phyloP scores from a whole-genome alignment of 2,329 filamentous ascomycete species.

The Aspergillus ruber region DNA sequence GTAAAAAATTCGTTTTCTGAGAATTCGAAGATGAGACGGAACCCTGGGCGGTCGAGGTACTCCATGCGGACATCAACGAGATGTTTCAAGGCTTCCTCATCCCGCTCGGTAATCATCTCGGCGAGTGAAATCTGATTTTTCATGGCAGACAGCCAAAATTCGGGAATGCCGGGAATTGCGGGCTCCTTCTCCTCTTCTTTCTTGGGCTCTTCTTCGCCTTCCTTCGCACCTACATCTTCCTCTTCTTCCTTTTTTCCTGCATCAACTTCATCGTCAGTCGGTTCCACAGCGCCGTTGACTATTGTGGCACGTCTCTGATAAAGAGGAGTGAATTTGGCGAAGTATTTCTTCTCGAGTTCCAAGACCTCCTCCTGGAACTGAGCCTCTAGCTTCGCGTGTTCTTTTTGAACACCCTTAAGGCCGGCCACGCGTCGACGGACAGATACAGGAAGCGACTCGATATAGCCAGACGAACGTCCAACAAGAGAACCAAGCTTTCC shows the following conservation, averaged over 20 bases:
- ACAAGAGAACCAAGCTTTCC: slow-evolving; percentile 89
- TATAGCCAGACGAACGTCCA: slow-evolving; percentile 92
- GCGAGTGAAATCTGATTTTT: slow-evolving; percentile 97
- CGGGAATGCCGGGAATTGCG: slow-evolving; percentile 73
- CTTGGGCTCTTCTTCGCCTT: slow-evolving; percentile 49
- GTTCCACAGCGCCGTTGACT: slow-evolving; percentile 79
- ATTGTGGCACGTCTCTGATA: slow-evolving; percentile 94
- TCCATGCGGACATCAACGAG: slow-evolving; percentile 96
- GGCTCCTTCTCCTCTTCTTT: slow-evolving; percentile 43
- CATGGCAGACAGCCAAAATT: slow-evolving; percentile 99
- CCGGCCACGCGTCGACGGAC: slow-evolving; percentile 92
- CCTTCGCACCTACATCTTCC: slow-evolving; percentile 55
- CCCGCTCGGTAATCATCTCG: slow-evolving; percentile 97
- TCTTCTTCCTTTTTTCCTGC: slow-evolving; percentile 77
- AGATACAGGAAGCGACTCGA: slow-evolving; percentile 84
- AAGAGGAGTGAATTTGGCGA: slow-evolving; percentile 94
- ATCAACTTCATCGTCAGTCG: slow-evolving; percentile 78
- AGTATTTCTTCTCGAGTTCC: slow-evolving; percentile 98
- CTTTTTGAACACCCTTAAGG: slow-evolving; percentile 96
- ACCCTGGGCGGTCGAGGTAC: slow-evolving; percentile 95
- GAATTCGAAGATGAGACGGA: slow-evolving; percentile 97
- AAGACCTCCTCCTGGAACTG: slow-evolving; percentile 98
- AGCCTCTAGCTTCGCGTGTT: slow-evolving; percentile 95
- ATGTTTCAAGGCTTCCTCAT: slow-evolving; percentile 86
- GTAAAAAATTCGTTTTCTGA: slow-evolving; percentile 91